These are phyloP conservation scores for Nelumbo lutea DNA, from an alignment of 164 flowering plant genomes.

Conservation along the genomic window DNA sequence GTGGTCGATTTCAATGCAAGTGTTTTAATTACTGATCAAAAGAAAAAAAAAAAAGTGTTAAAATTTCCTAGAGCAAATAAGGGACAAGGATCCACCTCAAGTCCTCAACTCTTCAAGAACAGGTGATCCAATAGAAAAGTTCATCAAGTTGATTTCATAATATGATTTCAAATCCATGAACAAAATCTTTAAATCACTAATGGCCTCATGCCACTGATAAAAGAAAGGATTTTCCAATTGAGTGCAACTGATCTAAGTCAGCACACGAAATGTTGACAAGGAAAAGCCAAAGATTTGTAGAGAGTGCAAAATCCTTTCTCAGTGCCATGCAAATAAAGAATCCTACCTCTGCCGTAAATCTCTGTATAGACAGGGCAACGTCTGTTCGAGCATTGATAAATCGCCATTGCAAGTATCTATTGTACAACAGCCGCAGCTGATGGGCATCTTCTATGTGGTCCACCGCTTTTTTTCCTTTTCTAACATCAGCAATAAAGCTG, in stretches of 20 bases:
- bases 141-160: neutral
- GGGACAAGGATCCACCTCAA: too few relatives aligned
- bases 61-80: too few relatives aligned
- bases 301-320: neutral
- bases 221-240: neutral
- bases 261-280: neutral
- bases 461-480: slow-evolving; percentile 64
- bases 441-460: slow-evolving; percentile 84
- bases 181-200: too few relatives aligned
- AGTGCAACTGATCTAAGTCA: neutral
- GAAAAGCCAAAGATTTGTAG: neutral
- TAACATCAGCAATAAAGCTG: slow-evolving; percentile 68
- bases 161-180: too few relatives aligned
- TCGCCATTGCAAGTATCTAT: slow-evolving; percentile 83
- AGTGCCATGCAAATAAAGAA: neutral
- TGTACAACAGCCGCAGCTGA: slow-evolving; percentile 69
- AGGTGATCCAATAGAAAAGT: neutral
- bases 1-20: too few relatives aligned
- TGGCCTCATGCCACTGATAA: too few relatives aligned
- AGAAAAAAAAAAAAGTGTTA: too few relatives aligned
- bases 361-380: slow-evolving; percentile 48
- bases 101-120: too few relatives aligned
- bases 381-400: slow-evolving; percentile 73
- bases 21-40: too few relatives aligned
- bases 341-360: slow-evolving; percentile 65